phyloP scores from a whole-genome alignment of 495 filamentous ascomycete species.

The Diplogelasinospora grovesii region DNA sequence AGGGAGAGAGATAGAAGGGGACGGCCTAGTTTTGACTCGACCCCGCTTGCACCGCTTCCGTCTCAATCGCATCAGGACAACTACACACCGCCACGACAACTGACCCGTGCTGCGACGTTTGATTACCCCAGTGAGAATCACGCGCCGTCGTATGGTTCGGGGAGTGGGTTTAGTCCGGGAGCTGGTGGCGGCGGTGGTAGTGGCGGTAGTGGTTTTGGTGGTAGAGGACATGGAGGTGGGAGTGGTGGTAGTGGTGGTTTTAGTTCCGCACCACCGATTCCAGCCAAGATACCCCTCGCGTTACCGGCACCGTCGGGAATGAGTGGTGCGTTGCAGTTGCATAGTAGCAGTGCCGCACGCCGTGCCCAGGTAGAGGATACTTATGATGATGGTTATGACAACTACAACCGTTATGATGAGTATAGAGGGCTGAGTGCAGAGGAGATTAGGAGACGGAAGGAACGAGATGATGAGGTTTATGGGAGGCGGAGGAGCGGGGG shows the following conservation, averaged over 20 bases:
- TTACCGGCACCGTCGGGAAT: conserved; percentile 22
- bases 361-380: conserved; percentile 13
- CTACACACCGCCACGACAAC: conserved; percentile 32
- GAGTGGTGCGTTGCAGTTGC: conserved; percentile 37
- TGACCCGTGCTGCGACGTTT: conserved; percentile 37
- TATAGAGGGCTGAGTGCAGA: background rate
- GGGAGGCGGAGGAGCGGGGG: too few species aligned
- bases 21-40: conserved; percentile 5
- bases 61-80: conserved; percentile 39
- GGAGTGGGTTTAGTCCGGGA: conserved; percentile 1
- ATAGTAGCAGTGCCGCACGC: conserved; percentile 24
- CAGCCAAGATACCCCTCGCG: conserved; percentile 64
- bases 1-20: conserved; percentile 14
- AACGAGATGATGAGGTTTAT: too few species aligned
- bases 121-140: conserved; percentile 38
- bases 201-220: background rate
- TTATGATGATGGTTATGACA: conserved; percentile 7
- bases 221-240: too few species aligned
- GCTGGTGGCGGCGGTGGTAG: background rate
- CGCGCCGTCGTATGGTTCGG: conserved; percentile 8
- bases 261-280: conserved; percentile 44
- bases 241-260: background rate
- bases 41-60: conserved; percentile 38
- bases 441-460: too few species aligned
- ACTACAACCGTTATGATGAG: conserved; percentile 14